These are phyloP conservation scores for Pecoramyces ruminantium DNA, from an alignment of 192 early-diverging fungal species.

Conservation along the genomic window DNA sequence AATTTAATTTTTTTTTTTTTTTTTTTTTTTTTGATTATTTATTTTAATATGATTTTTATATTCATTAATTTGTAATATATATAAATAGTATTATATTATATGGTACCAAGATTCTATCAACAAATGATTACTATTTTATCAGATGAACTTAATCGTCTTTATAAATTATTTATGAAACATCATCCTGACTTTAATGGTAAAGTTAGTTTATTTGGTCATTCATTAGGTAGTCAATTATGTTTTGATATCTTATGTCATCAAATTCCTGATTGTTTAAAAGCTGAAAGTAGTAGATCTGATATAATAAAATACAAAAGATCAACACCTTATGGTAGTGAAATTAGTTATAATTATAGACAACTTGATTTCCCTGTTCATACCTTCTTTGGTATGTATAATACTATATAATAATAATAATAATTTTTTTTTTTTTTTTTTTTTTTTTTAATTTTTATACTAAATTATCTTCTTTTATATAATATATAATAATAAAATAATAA, in stretches of 20 bases:
- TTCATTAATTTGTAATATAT: conserved; percentile 2
- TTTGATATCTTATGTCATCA: conserved; percentile 65
- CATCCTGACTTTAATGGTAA: conserved; percentile 68
- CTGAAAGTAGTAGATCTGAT: conserved; percentile 11
- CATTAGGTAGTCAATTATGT: conserved; percentile 55
- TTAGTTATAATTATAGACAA: conserved; percentile 12
- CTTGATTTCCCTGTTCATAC: conserved; percentile 53
- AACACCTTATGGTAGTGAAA: conserved; percentile 23
- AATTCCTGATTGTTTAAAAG: conserved; percentile 7
- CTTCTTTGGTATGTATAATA: conserved; percentile 36
- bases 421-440: too few relatives aligned
- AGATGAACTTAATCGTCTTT: conserved; percentile 59
- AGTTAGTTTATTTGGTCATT: conserved; percentile 62
- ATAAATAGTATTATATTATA: conserved; percentile 49
- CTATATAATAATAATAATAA: too few relatives aligned
- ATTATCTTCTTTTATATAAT: too few relatives aligned
- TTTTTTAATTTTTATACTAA: too few relatives aligned
- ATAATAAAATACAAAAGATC: conserved; percentile 4
- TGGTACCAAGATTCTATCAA: conserved; percentile 66
- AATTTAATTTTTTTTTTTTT: too few relatives aligned
- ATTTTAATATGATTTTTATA: too few relatives aligned
- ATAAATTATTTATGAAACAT: conserved; percentile 43
- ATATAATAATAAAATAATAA: too few relatives aligned
- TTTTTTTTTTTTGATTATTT: too few relatives aligned
- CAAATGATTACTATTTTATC: conserved; percentile 65